A percentile compares a stretch with the other conserved stretches of the same genome.
These are phyloP conservation scores for Penicillium odoratum DNA, from an alignment of 495 filamentous ascomycete genomes.

Conservation along the genomic window DNA sequence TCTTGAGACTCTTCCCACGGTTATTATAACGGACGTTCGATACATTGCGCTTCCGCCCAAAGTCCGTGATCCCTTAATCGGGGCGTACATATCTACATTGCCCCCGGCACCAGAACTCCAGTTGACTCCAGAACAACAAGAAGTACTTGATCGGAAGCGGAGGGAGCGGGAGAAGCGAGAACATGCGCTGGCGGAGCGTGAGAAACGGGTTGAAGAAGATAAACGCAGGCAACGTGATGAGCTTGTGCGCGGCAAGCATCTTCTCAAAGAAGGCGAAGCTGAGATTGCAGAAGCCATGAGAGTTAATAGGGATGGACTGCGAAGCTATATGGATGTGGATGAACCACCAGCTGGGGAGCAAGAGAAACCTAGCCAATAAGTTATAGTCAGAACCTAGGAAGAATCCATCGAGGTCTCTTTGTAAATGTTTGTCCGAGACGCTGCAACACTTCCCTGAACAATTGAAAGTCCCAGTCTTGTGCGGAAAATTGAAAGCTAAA, in stretches of 20 bases:
- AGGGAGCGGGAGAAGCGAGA: conserved; percentile 68
- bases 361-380: conserved; percentile 3
- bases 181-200: conserved; percentile 71
- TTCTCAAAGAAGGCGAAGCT: conserved; percentile 71
- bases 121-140: conserved; percentile 57
- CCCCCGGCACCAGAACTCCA: conserved; percentile 60
- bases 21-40: conserved; percentile 71
- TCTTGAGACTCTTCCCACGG: conserved; percentile 62
- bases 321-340: conserved; percentile 57
- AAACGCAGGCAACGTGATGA: conserved; percentile 67
- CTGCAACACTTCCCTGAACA: background rate
- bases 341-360: conserved; percentile 14
- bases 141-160: conserved; percentile 59
- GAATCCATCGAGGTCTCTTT: background rate
- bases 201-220: conserved; percentile 71
- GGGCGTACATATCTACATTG: conserved; percentile 73
- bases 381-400: background rate
- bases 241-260: conserved; percentile 62
- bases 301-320: conserved; percentile 68
- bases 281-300: conserved; percentile 80
- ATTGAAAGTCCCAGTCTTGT: too few relatives aligned
- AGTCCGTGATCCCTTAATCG: conserved; percentile 70
- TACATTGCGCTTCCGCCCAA: conserved; percentile 76
- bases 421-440: background rate
- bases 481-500: background rate